Evolutionary conservation across 2,329 filamentous ascomycete species (phyloP).

Genomic region (Paecilomyces fulvus): DNA sequence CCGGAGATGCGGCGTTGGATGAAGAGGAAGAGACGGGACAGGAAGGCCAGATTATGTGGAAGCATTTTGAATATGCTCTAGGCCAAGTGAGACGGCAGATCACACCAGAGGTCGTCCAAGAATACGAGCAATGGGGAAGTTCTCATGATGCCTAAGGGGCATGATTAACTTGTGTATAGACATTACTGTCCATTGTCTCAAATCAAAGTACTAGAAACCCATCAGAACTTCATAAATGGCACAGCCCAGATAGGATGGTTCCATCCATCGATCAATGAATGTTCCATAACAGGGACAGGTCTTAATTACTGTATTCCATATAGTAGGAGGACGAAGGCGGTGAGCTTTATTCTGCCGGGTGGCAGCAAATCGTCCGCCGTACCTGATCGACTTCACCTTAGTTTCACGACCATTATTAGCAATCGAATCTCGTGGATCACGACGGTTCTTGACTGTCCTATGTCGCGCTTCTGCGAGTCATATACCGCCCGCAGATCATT

Average conservation of each 20-base stretch:
- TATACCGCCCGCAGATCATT: not conserved
- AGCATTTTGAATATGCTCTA: conserved; percentile 39
- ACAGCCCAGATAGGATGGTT: too few relatives aligned
- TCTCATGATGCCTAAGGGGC: conserved; percentile 8
- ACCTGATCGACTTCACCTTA: not conserved
- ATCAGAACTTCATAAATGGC: not conserved
- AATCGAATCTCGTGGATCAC: not conserved
- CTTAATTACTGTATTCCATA: too few relatives aligned
- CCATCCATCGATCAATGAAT: not conserved
- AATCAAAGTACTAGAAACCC: not conserved
- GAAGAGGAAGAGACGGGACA: conserved; percentile 39
- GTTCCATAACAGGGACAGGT: not conserved
- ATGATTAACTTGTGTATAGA: not conserved
- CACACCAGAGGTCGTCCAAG: conserved; percentile 49
- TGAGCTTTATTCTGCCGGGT: not conserved
- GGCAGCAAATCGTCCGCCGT: not conserved
- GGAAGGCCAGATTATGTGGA: conserved; percentile 28
- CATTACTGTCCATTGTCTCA: not conserved
- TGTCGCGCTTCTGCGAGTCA: not conserved
- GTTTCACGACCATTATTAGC: not conserved
- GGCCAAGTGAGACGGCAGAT: conserved; percentile 48
- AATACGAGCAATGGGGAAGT: conserved; percentile 49
- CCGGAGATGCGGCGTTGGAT: conserved; percentile 44
- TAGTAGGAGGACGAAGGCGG: not conserved
- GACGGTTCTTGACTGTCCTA: not conserved